Conservation (phyloP, 371 early-diverging fungal species). For the Lichtheimia corymbifera region DNA sequence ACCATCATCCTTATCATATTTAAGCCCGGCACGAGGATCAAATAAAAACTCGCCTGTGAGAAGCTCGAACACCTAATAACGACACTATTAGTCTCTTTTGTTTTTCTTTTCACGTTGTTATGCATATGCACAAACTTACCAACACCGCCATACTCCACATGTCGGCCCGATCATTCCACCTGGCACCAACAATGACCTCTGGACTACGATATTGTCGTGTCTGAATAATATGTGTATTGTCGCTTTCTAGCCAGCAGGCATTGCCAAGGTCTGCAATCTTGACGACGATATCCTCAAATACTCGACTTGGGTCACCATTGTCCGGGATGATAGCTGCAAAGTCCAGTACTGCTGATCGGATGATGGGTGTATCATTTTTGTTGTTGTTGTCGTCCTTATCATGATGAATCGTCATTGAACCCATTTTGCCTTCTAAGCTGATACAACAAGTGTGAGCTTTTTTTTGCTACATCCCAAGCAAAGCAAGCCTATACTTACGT, state of each 20-base stretch:
- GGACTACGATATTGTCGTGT: conserved; percentile 98
- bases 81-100: conserved; percentile 12
- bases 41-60: conserved; percentile 94
- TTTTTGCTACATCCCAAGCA: conserved; percentile 6
- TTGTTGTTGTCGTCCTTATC: too few relatives aligned
- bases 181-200: conserved; percentile 95
- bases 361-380: background rate
- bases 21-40: conserved; percentile 85
- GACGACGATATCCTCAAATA: conserved; percentile 59
- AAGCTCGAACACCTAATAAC: conserved; percentile 71
- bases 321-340: background rate
- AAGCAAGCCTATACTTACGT: too few relatives aligned
- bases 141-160: conserved; percentile 97
- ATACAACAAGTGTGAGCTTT: background rate
- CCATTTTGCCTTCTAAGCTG: conserved; percentile 5
- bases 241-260: conserved; percentile 93
- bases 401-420: background rate
- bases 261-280: conserved; percentile 98
- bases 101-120: background rate
- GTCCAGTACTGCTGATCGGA: conserved; percentile 1
- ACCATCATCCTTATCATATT: conserved; percentile 53
- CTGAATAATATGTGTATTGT: conserved; percentile 95
- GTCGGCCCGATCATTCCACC: conserved; percentile 90
- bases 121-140: conserved; percentile 33
- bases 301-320: conserved; percentile 2